Evolutionary conservation across 2,329 filamentous ascomycete genomes (phyloP), one percentile per base, ranked within the genome.

Genomic region (Paecilomyces sp.): DNA sequence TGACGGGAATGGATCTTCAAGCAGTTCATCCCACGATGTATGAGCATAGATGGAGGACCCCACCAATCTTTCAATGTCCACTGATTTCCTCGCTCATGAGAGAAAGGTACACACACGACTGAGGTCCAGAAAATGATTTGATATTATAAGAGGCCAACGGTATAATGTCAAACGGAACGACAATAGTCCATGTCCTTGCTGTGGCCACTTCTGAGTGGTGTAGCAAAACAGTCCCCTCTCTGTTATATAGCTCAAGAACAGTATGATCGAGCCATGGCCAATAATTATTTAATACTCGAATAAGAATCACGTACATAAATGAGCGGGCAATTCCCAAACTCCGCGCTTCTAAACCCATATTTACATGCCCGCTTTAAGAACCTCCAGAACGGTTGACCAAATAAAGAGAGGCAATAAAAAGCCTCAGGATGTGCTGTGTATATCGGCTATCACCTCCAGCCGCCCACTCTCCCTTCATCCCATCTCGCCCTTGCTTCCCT

Each of bases 401-500:
- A 33, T 3, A 47, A 6, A 28, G 6, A 28, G 25, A 28, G 6
- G 6, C 3, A 6, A 28, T 4, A 28, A 28, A 28, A 47, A 18
- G 4, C 18, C 41, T 18, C 41, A 47, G 8, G 41, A 18, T n/a
- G 18, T 41, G 36, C 36, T 22, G 22, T 22, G 22, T 2, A 47
- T 24, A 33, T n/a, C 3, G 13, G 15, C 4, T 31, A 56, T 85
- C 79, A 93, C 69, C 93, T 85, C 94, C 94, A 97, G 0, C 94
- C 94, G 11, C 93, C 93, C 34, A 97, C 93, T 65, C 93, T 83
- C 25, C 93, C 92, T 76, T 97, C 93, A 72, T 97, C 94, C 94
- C 94, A 97, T 67, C 94, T 83, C 68, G 92, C 89, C 75, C 92
- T 96, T 65, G 91, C 85, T 79, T 97, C 94, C 70, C 88, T 86